Percentiles rank a stretch among this genome's conserved stretches.
These are phyloP conservation scores for Cladosporium velox DNA, from an alignment of 2,329 filamentous ascomycete species.

Conservation along the genomic window DNA sequence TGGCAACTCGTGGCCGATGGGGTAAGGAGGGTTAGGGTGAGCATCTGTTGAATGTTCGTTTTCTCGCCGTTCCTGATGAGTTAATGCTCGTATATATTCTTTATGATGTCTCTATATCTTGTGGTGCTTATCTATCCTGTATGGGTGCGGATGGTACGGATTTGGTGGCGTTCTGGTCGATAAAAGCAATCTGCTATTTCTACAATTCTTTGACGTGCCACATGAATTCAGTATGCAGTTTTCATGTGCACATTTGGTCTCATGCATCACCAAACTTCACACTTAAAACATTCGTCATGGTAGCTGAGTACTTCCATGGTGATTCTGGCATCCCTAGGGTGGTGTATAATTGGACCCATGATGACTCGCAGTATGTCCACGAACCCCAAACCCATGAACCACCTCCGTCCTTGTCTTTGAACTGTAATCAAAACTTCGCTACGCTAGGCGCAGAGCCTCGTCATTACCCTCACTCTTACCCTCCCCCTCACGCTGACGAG, in stretches of 20 bases:
- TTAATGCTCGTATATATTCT: not conserved
- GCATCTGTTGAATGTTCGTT: not conserved
- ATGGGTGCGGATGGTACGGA: not conserved
- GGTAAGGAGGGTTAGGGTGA: not conserved
- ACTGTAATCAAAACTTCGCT: not conserved
- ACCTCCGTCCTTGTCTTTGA: not conserved
- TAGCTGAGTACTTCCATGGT: not conserved
- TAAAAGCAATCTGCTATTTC: not conserved
- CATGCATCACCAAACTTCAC: not conserved
- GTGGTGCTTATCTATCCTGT: not conserved
- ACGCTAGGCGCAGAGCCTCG: not conserved
- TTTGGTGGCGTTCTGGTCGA: not conserved
- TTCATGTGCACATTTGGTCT: not conserved
- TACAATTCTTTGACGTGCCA: not conserved
- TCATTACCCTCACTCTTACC: not conserved
- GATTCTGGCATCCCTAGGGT: not conserved
- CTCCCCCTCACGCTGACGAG: not conserved
- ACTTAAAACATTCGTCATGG: not conserved
- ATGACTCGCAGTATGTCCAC: not conserved
- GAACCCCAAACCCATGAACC: not conserved
- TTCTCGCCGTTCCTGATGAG: not conserved
- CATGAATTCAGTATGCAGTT: not conserved
- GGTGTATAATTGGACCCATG: not conserved
- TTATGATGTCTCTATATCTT: not conserved
- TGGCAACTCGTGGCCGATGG: not conserved